A percentile compares a stretch with the other conserved stretches of the same genome.
Evolutionary conservation across 2,329 filamentous ascomycete genomes (phyloP).

Genomic region (Fusarium domesticum): DNA sequence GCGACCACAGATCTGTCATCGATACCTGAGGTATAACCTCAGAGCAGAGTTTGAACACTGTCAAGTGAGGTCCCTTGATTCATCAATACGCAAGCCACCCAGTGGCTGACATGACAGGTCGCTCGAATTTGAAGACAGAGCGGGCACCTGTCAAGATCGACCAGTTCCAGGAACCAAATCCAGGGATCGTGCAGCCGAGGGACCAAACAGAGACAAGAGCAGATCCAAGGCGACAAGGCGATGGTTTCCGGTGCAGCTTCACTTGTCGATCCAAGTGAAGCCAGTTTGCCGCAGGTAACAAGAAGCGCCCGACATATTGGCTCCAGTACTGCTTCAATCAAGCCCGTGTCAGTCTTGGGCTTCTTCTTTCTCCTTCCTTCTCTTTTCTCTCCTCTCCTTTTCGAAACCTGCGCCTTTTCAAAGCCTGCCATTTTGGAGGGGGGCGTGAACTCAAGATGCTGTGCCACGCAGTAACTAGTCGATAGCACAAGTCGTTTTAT

Average conservation of each 20-base stretch:
- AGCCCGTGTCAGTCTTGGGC: background rate
- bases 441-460: background rate
- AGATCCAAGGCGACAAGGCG: background rate
- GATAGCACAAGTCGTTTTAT: constrained; percentile 11
- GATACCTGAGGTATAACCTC: too few species aligned
- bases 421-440: background rate
- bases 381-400: background rate
- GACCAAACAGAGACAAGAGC: background rate
- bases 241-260: background rate
- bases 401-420: background rate
- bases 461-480: background rate
- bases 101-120: constrained; percentile 1
- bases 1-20: too few species aligned
- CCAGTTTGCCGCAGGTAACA: background rate
- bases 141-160: constrained; percentile 1
- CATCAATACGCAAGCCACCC: background rate
- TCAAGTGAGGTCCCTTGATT: background rate
- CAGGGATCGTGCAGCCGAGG: background rate
- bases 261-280: background rate
- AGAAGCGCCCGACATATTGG: too few species aligned
- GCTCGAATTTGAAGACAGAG: background rate
- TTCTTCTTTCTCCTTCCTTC: constrained; percentile 1
- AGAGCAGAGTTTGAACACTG: background rate
- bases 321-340: background rate
- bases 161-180: constrained; percentile 1